Evolutionary conservation across 2,329 filamentous ascomycete genomes (phyloP).

Genomic region (Aureobasidium sp.): DNA sequence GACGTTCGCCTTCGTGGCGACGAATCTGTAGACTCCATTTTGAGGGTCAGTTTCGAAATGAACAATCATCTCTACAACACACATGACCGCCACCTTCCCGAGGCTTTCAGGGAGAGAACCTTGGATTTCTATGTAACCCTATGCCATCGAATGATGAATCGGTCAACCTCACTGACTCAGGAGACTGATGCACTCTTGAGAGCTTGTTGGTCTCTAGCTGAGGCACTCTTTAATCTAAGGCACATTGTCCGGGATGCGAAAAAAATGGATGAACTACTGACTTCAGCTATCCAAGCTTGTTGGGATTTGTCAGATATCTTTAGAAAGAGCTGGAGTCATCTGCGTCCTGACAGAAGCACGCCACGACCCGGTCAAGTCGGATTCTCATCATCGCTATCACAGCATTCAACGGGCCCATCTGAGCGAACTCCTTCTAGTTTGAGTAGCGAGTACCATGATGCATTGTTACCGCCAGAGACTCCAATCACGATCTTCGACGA

Average conservation of each 20-base stretch:
- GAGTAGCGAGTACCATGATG: slow-evolving; percentile 40
- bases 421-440: slow-evolving; percentile 41
- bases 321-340: slow-evolving; percentile 82
- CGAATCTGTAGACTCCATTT: slow-evolving; percentile 73
- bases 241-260: slow-evolving; percentile 72
- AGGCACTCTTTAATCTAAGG: slow-evolving; percentile 86
- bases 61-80: slow-evolving; percentile 95
- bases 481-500: slow-evolving; percentile 95
- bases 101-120: slow-evolving; percentile 81
- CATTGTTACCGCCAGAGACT: slow-evolving; percentile 64
- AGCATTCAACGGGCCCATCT: slow-evolving; percentile 10
- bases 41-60: slow-evolving; percentile 88
- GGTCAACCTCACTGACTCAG: slow-evolving; percentile 67
- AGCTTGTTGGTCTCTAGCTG: slow-evolving; percentile 83
- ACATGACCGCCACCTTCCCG: slow-evolving; percentile 75
- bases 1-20: slow-evolving; percentile 74
- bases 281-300: slow-evolving; percentile 83
- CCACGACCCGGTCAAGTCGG: slow-evolving; percentile 72
- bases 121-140: slow-evolving; percentile 91
- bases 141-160: slow-evolving; percentile 94
- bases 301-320: slow-evolving; percentile 95
- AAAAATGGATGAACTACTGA: slow-evolving; percentile 65
- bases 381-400: slow-evolving; percentile 45
- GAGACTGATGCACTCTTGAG: slow-evolving; percentile 79
- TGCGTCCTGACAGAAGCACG: slow-evolving; percentile 77